phyloP scores from a whole-genome alignment of 768 basidiomycete genomes.

The Kwoniella mangroviensis region DNA sequence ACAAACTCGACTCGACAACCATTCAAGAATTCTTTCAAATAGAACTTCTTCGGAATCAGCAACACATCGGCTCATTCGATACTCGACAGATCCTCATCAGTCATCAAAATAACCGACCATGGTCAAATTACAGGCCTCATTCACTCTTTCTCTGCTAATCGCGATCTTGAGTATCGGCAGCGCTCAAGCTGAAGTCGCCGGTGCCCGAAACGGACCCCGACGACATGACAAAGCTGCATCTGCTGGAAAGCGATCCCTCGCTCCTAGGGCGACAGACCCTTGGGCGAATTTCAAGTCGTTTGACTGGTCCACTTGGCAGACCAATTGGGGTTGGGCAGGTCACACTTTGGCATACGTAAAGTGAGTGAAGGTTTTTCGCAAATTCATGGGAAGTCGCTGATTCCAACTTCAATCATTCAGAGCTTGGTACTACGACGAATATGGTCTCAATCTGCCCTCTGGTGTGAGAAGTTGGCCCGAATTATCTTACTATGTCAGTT shows the following conservation, averaged over 20 bases:
- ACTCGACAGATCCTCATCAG: not conserved
- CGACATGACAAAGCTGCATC: slow-evolving; percentile 4
- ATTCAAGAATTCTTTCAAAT: not conserved
- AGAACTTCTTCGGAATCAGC: slow-evolving; percentile 5
- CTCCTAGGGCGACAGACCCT: slow-evolving; percentile 17
- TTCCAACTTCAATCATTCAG: not conserved
- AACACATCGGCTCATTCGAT: slow-evolving; percentile 12
- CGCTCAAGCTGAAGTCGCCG: slow-evolving; percentile 7
- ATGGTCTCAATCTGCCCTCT: slow-evolving; percentile 24
- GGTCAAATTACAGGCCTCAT: slow-evolving; percentile 23
- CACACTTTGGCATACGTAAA: slow-evolving; percentile 32
- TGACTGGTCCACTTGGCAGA: slow-evolving; percentile 21
- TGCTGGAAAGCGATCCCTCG: not conserved
- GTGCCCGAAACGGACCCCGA: not conserved
- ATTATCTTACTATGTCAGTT: slow-evolving; percentile 29
- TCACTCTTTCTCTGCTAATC: slow-evolving; percentile 20
- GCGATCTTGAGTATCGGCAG: slow-evolving; percentile 4
- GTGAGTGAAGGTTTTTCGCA: slow-evolving; percentile 20
- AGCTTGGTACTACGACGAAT: slow-evolving; percentile 28
- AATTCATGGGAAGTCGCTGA: slow-evolving; percentile 3
- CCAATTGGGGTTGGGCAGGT: slow-evolving; percentile 31
- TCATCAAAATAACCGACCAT: slow-evolving; percentile 16
- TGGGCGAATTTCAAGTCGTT: slow-evolving; percentile 29
- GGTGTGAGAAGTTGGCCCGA: slow-evolving; percentile 28
- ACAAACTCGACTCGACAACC: not conserved